Conservation (phyloP, 1,284 basidiomycete genomes). For the Ceratobasidium sp. region DNA sequence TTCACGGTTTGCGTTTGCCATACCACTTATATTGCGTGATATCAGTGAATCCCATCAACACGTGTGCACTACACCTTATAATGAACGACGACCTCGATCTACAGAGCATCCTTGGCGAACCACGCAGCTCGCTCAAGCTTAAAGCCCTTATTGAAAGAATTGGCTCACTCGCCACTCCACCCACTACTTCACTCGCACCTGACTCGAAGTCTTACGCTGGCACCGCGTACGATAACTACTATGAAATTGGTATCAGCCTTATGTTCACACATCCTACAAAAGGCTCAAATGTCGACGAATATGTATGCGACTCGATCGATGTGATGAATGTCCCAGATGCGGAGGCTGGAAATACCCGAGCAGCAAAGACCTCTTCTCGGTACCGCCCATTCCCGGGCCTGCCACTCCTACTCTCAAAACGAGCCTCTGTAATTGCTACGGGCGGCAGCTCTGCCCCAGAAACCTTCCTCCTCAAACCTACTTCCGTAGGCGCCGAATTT, state of each 20-base stretch:
- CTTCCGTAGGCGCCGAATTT: conserved; percentile 75
- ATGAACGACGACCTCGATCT: conserved; percentile 38
- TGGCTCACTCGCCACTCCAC: conserved; percentile 12
- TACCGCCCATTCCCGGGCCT: conserved; percentile 64
- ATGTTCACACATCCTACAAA: conserved; percentile 63
- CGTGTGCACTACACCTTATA: conserved; percentile 5
- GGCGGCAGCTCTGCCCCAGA: conserved; percentile 49
- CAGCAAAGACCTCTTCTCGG: conserved; percentile 46
- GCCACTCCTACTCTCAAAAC: conserved; percentile 53
- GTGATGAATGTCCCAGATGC: conserved; percentile 65
- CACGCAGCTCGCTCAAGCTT: conserved; percentile 21
- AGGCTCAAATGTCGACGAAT: conserved; percentile 61
- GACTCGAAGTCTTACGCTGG: conserved; percentile 80
- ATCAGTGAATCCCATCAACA: conserved; percentile 10
- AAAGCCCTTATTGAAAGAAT: conserved; percentile 18
- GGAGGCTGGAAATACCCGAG: conserved; percentile 2
- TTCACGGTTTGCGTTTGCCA: conserved; percentile 23
- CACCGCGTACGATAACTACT: conserved; percentile 83
- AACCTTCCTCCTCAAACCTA: conserved; percentile 56
- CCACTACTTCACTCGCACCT: conserved; percentile 50
- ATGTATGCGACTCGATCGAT: conserved; percentile 58
- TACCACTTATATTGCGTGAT: conserved; percentile 4
- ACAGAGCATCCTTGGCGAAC: conserved; percentile 26
- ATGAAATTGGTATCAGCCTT: conserved; percentile 74
- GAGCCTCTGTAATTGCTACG: conserved; percentile 46